These are phyloP conservation scores for Hygrocybe coccinea DNA, from an alignment of 768 basidiomycete species.

Conservation along the genomic window DNA sequence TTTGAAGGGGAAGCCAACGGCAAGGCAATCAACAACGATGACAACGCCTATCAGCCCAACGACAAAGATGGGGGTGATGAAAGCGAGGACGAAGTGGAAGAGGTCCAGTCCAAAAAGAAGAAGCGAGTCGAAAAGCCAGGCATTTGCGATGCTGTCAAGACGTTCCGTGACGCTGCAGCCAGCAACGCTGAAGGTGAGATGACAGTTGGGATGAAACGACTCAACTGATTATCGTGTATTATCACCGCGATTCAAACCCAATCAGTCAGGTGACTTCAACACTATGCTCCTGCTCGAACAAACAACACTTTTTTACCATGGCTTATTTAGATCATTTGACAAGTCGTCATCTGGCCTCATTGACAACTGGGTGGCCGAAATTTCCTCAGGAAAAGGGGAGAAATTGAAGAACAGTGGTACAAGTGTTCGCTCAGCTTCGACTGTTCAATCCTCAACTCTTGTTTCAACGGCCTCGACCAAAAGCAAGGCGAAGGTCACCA, in stretches of 20 bases:
- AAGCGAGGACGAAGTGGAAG: too few relatives aligned
- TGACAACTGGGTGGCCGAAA: background rate
- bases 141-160: too few relatives aligned
- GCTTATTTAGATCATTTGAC: background rate
- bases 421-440: background rate
- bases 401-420: background rate
- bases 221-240: background rate
- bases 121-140: too few relatives aligned
- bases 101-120: too few relatives aligned
- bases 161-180: too few relatives aligned
- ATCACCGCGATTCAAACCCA: background rate
- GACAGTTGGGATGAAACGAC: background rate
- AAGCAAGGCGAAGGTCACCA: background rate
- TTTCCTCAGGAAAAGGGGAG: background rate
- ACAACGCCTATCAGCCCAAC: too few relatives aligned
- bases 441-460: background rate
- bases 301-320: background rate
- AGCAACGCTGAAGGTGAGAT: too few relatives aligned
- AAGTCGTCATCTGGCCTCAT: background rate
- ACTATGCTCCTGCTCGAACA: background rate
- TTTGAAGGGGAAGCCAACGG: too few relatives aligned
- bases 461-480: background rate
- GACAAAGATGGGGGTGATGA: too few relatives aligned
- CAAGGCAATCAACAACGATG: too few relatives aligned
- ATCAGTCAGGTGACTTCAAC: background rate